phyloP scores from a whole-genome alignment of 495 filamentous ascomycete genomes.

The Trichocladium antarcticum region DNA sequence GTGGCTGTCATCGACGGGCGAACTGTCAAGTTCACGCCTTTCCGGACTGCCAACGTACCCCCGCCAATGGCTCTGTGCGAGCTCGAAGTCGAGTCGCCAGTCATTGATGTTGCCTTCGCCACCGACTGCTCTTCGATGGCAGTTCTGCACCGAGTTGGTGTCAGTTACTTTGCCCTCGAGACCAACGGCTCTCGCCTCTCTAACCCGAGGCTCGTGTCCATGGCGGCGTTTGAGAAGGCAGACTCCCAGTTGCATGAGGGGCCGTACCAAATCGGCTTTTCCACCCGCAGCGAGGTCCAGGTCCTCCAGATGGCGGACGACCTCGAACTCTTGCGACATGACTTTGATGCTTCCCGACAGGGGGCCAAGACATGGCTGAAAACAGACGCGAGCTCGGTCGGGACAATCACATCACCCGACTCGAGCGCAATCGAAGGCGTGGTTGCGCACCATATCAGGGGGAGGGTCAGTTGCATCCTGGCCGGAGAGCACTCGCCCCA shows the following conservation, averaged over 20 bases:
- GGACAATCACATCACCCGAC: constrained; percentile 13
- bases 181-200: constrained; percentile 34
- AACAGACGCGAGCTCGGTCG: constrained; percentile 7
- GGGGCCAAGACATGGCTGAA: constrained; percentile 4
- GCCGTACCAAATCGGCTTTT: constrained; percentile 22
- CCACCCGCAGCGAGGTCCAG: constrained; percentile 10
- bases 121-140: constrained; percentile 55
- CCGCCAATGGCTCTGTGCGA: constrained; percentile 87
- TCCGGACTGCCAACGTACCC: constrained; percentile 73
- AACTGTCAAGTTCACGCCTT: constrained; percentile 70
- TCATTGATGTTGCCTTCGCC: constrained; percentile 65
- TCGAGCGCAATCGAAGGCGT: constrained; percentile 5
- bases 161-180: constrained; percentile 57
- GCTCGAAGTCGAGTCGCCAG: constrained; percentile 48
- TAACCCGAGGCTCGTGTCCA: constrained; percentile 23
- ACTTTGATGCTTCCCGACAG: constrained; percentile 5
- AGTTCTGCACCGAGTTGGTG: constrained; percentile 51
- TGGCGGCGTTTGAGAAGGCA: constrained; percentile 12
- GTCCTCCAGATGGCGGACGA: constrained; percentile 18
- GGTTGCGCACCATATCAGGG: constrained; percentile 30
- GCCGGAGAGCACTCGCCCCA: constrained; percentile 4
- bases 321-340: constrained; percentile 10
- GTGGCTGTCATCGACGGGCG: constrained; percentile 83
- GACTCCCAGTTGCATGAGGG: constrained; percentile 9
- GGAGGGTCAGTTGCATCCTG: constrained; percentile 22